phyloP scores from a whole-genome alignment of 176 grass and related monocot species.

The Secale cereale region DNA sequence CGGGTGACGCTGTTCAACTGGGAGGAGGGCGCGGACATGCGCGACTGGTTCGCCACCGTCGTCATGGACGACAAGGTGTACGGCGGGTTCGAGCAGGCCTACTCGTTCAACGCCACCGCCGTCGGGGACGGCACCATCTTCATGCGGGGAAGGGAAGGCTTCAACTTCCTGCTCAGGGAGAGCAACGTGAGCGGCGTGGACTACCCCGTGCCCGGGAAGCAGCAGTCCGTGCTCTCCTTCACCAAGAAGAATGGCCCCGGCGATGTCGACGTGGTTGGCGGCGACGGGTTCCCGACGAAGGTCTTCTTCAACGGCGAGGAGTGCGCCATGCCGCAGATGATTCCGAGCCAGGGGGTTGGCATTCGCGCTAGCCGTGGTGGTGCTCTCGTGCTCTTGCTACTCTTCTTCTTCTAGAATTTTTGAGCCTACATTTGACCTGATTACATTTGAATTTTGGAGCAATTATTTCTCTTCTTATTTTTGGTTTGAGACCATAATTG shows the following conservation, averaged over 20 bases:
- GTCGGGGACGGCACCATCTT: slow-evolving; percentile 54
- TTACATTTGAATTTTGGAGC: too few relatives aligned
- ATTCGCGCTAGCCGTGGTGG: neutral
- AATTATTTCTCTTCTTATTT: too few relatives aligned
- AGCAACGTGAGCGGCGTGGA: slow-evolving; percentile 44
- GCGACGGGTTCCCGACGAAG: slow-evolving; percentile 66
- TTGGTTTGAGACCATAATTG: too few relatives aligned
- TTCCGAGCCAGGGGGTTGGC: slow-evolving; percentile 22
- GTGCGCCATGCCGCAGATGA: slow-evolving; percentile 63
- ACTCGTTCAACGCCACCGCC: slow-evolving; percentile 58
- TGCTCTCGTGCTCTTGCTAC: neutral
- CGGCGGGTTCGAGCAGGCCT: slow-evolving; percentile 38
- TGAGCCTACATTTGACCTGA: neutral
- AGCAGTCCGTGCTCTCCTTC: slow-evolving; percentile 70
- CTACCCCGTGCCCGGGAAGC: slow-evolving; percentile 56
- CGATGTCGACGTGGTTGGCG: slow-evolving; percentile 37
- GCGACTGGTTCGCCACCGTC: slow-evolving; percentile 58
- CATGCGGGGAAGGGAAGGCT: slow-evolving; percentile 37
- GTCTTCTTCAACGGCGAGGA: slow-evolving; percentile 82
- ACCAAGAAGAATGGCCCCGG: slow-evolving; percentile 17
- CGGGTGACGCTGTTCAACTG: slow-evolving; percentile 84
- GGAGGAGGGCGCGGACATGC: slow-evolving; percentile 31
- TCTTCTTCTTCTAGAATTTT: neutral
- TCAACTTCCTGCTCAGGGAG: slow-evolving; percentile 41
- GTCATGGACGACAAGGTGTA: slow-evolving; percentile 35